Percentiles rank a stretch among this genome's conserved stretches.
Conservation (phyloP, 2,329 filamentous ascomycete genomes). For the Sarocladium brachiariae region DNA sequence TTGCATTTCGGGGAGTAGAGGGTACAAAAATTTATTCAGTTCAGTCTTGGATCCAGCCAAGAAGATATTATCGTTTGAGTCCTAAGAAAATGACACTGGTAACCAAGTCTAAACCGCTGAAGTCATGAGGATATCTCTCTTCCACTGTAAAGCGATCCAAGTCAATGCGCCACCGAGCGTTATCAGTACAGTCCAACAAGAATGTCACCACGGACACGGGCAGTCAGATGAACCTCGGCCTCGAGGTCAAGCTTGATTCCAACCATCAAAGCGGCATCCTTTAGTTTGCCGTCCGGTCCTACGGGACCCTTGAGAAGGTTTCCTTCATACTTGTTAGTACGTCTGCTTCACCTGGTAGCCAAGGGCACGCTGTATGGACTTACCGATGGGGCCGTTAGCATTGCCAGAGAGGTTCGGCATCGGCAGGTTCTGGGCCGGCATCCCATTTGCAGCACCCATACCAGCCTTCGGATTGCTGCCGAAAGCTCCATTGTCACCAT, state of each 20-base stretch:
- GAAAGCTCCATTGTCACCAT: neutral
- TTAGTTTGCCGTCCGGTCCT: constrained; percentile 50
- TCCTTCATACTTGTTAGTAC: constrained; percentile 25
- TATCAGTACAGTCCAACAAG: constrained; percentile 49
- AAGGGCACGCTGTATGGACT: neutral
- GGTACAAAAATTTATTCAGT: no score
- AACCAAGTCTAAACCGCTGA: no score
- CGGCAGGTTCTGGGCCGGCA: neutral
- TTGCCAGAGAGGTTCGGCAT: constrained; percentile 10
- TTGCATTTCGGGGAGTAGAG: no score
- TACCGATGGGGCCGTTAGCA: constrained; percentile 18
- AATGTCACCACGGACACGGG: constrained; percentile 54
- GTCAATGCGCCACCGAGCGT: neutral
- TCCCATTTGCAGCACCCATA: neutral
- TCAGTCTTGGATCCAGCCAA: neutral
- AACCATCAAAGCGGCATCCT: constrained; percentile 50
- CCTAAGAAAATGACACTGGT: no score
- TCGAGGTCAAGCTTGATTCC: constrained; percentile 59
- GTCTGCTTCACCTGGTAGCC: neutral
- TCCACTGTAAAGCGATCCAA: neutral
- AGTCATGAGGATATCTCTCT: neutral
- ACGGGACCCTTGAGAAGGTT: constrained; percentile 50
- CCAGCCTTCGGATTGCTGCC: neutral
- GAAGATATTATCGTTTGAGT: neutral
- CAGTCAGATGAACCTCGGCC: constrained; percentile 55